phyloP scores from a whole-genome alignment of 2,329 filamentous ascomycete genomes.

The Colletotrichum chlorophyti region DNA sequence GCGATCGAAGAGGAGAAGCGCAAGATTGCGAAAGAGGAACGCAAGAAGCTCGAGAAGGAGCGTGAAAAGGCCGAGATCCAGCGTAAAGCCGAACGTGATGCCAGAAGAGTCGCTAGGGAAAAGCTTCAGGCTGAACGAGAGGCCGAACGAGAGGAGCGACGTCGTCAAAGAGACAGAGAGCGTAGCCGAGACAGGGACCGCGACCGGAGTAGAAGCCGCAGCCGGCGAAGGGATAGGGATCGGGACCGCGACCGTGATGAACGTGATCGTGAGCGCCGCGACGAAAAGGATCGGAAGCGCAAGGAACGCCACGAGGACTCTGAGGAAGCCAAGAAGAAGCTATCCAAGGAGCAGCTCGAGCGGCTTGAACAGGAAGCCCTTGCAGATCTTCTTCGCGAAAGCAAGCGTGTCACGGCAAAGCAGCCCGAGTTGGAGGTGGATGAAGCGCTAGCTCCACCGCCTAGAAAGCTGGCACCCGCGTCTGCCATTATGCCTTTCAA shows the following conservation, averaged over 20 bases:
- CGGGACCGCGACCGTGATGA: slow-evolving; percentile 37
- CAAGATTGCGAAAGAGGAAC: slow-evolving; percentile 63
- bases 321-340: slow-evolving; percentile 57
- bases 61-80: slow-evolving; percentile 57
- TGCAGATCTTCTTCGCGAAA: slow-evolving; percentile 65
- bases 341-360: slow-evolving; percentile 65
- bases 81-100: slow-evolving; percentile 57
- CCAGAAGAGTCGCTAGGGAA: slow-evolving; percentile 51
- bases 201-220: slow-evolving; percentile 37
- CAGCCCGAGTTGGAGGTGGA: slow-evolving; percentile 62
- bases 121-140: slow-evolving; percentile 53
- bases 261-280: slow-evolving; percentile 36
- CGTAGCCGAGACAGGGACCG: slow-evolving; percentile 47
- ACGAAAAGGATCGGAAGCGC: slow-evolving; percentile 40
- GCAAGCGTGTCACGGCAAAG: slow-evolving; percentile 55
- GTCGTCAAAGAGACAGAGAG: slow-evolving; percentile 48
- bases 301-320: slow-evolving; percentile 47
- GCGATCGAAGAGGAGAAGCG: slow-evolving; percentile 68
- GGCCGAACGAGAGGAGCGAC: slow-evolving; percentile 61
- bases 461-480: slow-evolving; percentile 56
- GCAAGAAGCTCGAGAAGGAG: slow-evolving; percentile 55
- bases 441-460: slow-evolving; percentile 61
- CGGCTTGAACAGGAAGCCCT: slow-evolving; percentile 64
- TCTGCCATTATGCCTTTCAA: slow-evolving; percentile 66
- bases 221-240: slow-evolving; percentile 33